Evolutionary conservation across 169 alveolate genomes (phyloP).

Genomic region (Plasmodium inui): DNA sequence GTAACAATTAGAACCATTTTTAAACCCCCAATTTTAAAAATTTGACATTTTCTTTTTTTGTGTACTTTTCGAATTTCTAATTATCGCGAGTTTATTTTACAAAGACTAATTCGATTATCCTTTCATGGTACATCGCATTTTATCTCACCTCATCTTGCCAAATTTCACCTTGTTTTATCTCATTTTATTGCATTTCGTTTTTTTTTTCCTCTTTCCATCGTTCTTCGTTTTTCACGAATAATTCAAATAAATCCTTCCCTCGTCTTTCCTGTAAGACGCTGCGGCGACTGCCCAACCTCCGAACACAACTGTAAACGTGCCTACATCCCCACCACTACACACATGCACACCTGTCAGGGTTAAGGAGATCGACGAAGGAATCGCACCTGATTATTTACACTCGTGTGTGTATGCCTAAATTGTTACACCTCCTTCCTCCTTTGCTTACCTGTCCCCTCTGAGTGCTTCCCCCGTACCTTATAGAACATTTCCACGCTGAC

Average conservation of each 20-base stretch:
- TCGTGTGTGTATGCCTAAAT: neutral
- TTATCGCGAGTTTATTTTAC: neutral
- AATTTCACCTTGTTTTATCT: neutral
- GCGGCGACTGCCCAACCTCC: neutral
- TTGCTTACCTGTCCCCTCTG: neutral
- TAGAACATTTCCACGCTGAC: neutral
- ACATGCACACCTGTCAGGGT: neutral
- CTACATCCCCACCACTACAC: neutral
- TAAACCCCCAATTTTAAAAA: neutral
- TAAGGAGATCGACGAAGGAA: neutral
- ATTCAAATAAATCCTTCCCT: neutral
- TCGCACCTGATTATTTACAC: neutral
- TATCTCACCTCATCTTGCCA: neutral
- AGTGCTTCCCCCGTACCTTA: neutral
- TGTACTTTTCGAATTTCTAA: conserved; percentile 4
- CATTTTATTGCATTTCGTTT: too few relatives aligned
- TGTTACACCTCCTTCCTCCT: neutral
- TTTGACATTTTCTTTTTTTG: conserved; percentile 9
- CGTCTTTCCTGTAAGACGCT: neutral
- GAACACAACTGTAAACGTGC: neutral
- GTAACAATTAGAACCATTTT: neutral
- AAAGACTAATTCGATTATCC: neutral
- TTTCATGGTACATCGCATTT: neutral
- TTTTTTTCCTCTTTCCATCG: neutral
- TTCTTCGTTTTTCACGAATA: neutral